Percentiles rank a stretch among this genome's conserved stretches.
phyloP scores from a whole-genome alignment of 441 rosid species.

The Erodium moschatum region DNA sequence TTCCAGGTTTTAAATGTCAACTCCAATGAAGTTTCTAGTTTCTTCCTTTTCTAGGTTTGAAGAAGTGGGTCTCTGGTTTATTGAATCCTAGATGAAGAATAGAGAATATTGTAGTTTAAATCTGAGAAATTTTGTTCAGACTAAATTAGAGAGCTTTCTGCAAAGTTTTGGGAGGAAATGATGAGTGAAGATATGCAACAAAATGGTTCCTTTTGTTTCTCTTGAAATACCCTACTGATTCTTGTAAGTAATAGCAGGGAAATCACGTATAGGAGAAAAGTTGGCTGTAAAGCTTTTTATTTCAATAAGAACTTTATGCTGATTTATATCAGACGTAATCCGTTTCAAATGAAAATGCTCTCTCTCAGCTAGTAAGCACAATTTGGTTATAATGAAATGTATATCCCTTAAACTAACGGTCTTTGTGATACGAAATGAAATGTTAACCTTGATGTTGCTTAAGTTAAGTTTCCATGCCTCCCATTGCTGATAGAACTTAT shows the following conservation, averaged over 20 bases:
- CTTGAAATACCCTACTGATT: neutral
- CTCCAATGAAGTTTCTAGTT: neutral
- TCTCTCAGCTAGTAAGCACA: neutral
- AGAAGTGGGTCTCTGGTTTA: neutral
- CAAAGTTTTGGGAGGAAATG: neutral
- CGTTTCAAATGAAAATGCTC: neutral
- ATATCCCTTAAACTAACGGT: neutral
- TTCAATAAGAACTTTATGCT: neutral
- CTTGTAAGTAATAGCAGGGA: neutral
- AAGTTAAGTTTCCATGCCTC: neutral
- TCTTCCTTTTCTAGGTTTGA: neutral
- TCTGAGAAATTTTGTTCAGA: neutral
- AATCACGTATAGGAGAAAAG: neutral
- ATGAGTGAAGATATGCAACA: neutral
- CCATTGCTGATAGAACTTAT: neutral
- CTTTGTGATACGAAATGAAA: too few species aligned
- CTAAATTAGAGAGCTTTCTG: neutral
- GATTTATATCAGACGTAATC: neutral
- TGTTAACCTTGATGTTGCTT: neutral
- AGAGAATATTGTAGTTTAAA: neutral
- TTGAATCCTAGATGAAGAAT: neutral
- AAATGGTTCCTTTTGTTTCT: slow-evolving; percentile 3
- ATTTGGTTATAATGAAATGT: neutral
- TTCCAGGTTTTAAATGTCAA: neutral
- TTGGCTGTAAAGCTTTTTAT: neutral